These are phyloP conservation scores for Craspedostauros australis DNA, from an alignment of 108 stramenopile species.

Conservation along the genomic window DNA sequence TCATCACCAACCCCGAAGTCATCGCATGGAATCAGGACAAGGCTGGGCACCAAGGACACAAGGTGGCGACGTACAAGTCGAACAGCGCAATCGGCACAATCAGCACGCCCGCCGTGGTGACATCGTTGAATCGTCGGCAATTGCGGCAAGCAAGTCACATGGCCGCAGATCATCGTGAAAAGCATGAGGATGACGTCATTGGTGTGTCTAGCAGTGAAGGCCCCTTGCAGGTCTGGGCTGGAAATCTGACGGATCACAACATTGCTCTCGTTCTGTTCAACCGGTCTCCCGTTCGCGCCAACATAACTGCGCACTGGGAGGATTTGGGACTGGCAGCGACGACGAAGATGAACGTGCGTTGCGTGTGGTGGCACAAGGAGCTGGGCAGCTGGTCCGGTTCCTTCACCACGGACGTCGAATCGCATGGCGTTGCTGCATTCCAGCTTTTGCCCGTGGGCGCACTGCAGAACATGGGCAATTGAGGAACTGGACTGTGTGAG, in stretches of 20 bases:
- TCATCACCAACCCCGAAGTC: constrained; percentile 23
- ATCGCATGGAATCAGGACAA: constrained; percentile 27
- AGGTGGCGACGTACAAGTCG: background rate
- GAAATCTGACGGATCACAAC: constrained; percentile 11
- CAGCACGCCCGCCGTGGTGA: background rate
- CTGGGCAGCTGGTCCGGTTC: constrained; percentile 8
- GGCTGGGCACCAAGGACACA: constrained; percentile 19
- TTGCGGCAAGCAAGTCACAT: no score
- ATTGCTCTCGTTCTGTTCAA: constrained; percentile 32
- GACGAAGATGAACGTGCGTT: constrained; percentile 1
- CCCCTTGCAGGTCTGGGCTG: constrained; percentile 25
- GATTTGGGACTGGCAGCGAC: constrained; percentile 11
- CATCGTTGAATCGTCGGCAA: no score
- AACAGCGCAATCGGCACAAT: background rate
- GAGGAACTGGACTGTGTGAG: no score
- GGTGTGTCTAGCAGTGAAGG: background rate
- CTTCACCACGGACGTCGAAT: constrained; percentile 6
- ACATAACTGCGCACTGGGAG: constrained; percentile 12
- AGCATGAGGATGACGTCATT: background rate
- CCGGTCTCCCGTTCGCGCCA: background rate
- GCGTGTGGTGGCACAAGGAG: constrained; percentile 18
- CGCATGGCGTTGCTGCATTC: constrained; percentile 22
- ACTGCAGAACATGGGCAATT: no score
- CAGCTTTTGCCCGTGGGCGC: constrained; percentile 1
- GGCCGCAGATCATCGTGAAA: no score